phyloP scores from a whole-genome alignment of 163 green algal species.

The Volvox carteri region DNA sequence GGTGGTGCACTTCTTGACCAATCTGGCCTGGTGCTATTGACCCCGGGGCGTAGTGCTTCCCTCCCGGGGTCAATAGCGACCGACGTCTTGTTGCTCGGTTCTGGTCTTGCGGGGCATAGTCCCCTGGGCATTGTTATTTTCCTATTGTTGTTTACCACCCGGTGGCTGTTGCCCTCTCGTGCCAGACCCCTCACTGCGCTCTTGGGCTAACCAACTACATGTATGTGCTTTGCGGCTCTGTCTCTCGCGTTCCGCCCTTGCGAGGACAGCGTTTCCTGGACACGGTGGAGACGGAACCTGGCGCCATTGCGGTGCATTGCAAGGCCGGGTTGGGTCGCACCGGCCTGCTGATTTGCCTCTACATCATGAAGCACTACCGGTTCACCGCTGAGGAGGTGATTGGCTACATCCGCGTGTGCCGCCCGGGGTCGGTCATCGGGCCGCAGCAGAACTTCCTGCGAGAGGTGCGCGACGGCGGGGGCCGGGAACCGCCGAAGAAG shows the following conservation, averaged over 20 bases:
- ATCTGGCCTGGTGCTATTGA: too few relatives aligned
- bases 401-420: conserved; percentile 93
- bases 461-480: conserved; percentile 53
- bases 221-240: neutral
- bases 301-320: conserved; percentile 93
- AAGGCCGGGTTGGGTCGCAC: conserved; percentile 97
- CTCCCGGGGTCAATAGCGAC: too few relatives aligned
- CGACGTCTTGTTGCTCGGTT: too few relatives aligned
- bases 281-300: conserved; percentile 81
- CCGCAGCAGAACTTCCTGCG: conserved; percentile 91
- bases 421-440: conserved; percentile 91
- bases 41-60: too few relatives aligned
- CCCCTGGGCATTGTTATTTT: too few relatives aligned
- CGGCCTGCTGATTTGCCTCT: conserved; percentile 92
- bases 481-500: too few relatives aligned
- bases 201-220: too few relatives aligned
- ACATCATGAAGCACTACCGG: conserved; percentile 94
- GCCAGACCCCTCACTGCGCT: too few relatives aligned
- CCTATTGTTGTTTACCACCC: too few relatives aligned
- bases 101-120: too few relatives aligned
- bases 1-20: too few relatives aligned
- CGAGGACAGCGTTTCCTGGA: conserved; percentile 80
- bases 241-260: neutral
- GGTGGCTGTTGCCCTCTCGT: too few relatives aligned
- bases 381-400: conserved; percentile 92